Evolutionary conservation across 2,329 filamentous ascomycete species (phyloP).

Genomic region (Fonsecaea nubica): DNA sequence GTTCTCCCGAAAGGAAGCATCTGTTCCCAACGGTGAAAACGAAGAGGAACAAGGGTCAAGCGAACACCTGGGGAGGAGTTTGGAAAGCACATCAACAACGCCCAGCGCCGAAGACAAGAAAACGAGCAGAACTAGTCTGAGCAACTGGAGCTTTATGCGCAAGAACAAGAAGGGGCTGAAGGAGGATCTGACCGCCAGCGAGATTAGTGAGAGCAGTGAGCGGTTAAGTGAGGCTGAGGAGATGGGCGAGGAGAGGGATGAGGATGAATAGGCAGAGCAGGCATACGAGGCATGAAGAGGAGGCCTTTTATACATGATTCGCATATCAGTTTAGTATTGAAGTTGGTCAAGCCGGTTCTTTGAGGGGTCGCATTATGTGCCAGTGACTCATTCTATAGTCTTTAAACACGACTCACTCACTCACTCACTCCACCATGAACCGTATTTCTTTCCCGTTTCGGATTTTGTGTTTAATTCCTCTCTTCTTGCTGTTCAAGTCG

Average conservation of each 20-base stretch:
- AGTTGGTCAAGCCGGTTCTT: not conserved
- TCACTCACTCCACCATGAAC: not conserved
- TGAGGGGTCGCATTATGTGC: not conserved
- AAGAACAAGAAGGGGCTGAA: slow-evolving; percentile 45
- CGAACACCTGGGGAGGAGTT: slow-evolving; percentile 40
- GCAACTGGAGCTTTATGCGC: slow-evolving; percentile 53
- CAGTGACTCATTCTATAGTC: slow-evolving; percentile 4
- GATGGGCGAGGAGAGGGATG: slow-evolving; percentile 50
- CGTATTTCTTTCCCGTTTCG: not conserved
- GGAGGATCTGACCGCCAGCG: slow-evolving; percentile 40
- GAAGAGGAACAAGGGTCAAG: slow-evolving; percentile 52
- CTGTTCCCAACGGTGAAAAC: slow-evolving; percentile 49
- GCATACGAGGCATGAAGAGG: slow-evolving; percentile 10
- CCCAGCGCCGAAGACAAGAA: slow-evolving; percentile 50
- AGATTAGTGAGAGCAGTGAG: slow-evolving; percentile 52
- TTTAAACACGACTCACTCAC: not conserved
- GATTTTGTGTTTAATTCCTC: not conserved
- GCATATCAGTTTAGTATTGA: not conserved
- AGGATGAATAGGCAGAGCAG: slow-evolving; percentile 43
- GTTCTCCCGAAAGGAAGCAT: slow-evolving; percentile 55
- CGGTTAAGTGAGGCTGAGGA: slow-evolving; percentile 48
- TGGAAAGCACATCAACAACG: slow-evolving; percentile 39
- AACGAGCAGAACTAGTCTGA: slow-evolving; percentile 52
- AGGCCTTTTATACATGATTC: not conserved
- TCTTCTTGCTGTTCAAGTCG: not conserved